These are phyloP conservation scores for Gymnopilus dilepis DNA, from an alignment of 768 basidiomycete species.

Conservation along the genomic window DNA sequence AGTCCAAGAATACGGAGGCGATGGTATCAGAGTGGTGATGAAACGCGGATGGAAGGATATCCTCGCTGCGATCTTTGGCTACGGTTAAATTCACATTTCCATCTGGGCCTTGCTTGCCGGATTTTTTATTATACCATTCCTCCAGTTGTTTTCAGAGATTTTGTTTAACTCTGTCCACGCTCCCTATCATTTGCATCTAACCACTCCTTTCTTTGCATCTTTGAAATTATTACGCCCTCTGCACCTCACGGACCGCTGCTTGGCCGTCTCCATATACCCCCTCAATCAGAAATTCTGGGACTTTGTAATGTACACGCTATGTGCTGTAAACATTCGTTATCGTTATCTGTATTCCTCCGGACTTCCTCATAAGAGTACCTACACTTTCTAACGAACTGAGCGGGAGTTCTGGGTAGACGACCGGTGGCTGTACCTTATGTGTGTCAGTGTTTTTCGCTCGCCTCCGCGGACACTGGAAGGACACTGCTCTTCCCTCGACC, in stretches of 20 bases:
- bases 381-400: too few relatives aligned
- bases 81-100: slow-evolving; percentile 30
- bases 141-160: background rate
- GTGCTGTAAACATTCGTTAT: background rate
- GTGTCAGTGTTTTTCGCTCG: too few relatives aligned
- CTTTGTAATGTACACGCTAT: background rate
- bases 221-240: background rate
- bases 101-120: background rate
- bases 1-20: slow-evolving; percentile 64
- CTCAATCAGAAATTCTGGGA: slow-evolving; percentile 2
- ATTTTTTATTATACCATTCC: background rate
- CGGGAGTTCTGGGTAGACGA: too few relatives aligned
- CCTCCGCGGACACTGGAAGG: too few relatives aligned
- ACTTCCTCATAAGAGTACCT: too few relatives aligned
- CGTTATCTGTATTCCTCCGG: background rate
- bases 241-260: slow-evolving; percentile 1
- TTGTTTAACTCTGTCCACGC: background rate
- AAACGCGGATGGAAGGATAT: slow-evolving; percentile 58
- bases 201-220: background rate
- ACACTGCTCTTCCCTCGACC: too few relatives aligned
- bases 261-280: background rate
- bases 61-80: slow-evolving; percentile 51
- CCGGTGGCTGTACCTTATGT: too few relatives aligned
- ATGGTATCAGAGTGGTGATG: slow-evolving; percentile 45
- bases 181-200: background rate